Evolutionary conservation across 2,329 filamentous ascomycete species (phyloP).

Genomic region (Penicillium sp.): DNA sequence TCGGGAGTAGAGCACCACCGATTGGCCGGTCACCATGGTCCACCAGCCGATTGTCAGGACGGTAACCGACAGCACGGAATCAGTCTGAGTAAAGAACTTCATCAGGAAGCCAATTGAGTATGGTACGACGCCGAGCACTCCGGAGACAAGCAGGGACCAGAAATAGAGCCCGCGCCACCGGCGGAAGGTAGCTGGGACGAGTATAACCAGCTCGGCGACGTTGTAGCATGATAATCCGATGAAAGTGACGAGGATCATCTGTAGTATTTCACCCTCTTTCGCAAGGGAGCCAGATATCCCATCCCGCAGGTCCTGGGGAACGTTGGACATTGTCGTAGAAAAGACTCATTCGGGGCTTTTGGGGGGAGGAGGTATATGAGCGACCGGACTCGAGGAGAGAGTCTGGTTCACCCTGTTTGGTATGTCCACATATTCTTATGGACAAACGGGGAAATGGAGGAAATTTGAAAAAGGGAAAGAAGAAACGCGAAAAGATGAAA

Average conservation of each 20-base stretch:
- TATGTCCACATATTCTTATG: conserved; percentile 17
- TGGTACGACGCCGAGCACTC: conserved; percentile 37
- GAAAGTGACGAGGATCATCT: conserved; percentile 31
- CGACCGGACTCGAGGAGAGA: neutral
- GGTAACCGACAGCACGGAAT: conserved; percentile 37
- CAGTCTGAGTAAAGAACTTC: conserved; percentile 37
- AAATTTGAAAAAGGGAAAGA: neutral
- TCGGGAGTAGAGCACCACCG: conserved; percentile 61
- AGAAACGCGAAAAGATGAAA: neutral
- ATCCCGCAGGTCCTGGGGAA: conserved; percentile 25
- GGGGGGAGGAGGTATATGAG: neutral
- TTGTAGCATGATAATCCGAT: conserved; percentile 48
- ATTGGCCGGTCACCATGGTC: conserved; percentile 61
- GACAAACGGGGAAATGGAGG: neutral
- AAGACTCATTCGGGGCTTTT: neutral
- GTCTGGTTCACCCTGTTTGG: conserved; percentile 20
- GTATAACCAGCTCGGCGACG: conserved; percentile 44
- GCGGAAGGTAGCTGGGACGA: conserved; percentile 41
- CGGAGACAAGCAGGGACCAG: conserved; percentile 40
- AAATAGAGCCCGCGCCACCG: conserved; percentile 44
- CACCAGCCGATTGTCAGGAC: conserved; percentile 57
- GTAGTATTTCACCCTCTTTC: conserved; percentile 19
- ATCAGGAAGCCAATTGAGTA: conserved; percentile 45
- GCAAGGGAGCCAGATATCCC: conserved; percentile 33
- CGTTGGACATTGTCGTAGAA: conserved; percentile 11